Base-by-base conservation (phyloP, 2,329 filamentous ascomycete species). In the Arthrobotrys iridis region DNA sequence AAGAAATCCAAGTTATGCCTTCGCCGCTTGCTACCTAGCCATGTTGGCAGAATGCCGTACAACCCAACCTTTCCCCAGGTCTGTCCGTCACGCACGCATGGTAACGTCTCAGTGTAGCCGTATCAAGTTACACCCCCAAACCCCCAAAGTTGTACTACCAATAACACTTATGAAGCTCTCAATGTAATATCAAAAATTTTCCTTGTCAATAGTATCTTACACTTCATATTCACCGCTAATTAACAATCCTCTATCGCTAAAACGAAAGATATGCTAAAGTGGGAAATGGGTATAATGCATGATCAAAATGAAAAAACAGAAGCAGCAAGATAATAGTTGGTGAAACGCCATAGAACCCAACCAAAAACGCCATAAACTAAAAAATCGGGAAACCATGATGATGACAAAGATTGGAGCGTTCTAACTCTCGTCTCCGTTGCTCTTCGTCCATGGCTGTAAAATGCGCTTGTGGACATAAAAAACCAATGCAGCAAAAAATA, bases 401-500 rank as follows among this genome's bases (percentile, higher is more conserved):
- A 45, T 62, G 70, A 67, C 45, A 43, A 66, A 62, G 62, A 55
- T 74, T 60, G 70, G 70, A 74, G 70, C 70, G 10, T 33, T 5
- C 26, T 26, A 28, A 26, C 24, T 37, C n/a, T 74, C 62, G 62
- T 74, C 70, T 74, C 70, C 70, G 70, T 74, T 74, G 50, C 28
- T 74, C 62, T 46, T 33, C 37, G 60, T 67, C 62, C 45, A 55
- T 74, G 70, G 57, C 35, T 46, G n/a, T 24, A 41, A 22, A 33
- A 15, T 4, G 4, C 15, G 20, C 20, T 26, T 43, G n/a, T 33
- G n/a, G n/a, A n/a, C n/a, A n/a, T 26, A 55, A 37, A 22, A 40
- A 65, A 65, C 13, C 22, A 52, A 40, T n/a, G n/a, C n/a, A 43
- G 33, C 20, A 43, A 18, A 41, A 55, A 30, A 55, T 28, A 50